Conservation (phyloP, 208 protist genomes). For the Trypanosoma brucei region DNA sequence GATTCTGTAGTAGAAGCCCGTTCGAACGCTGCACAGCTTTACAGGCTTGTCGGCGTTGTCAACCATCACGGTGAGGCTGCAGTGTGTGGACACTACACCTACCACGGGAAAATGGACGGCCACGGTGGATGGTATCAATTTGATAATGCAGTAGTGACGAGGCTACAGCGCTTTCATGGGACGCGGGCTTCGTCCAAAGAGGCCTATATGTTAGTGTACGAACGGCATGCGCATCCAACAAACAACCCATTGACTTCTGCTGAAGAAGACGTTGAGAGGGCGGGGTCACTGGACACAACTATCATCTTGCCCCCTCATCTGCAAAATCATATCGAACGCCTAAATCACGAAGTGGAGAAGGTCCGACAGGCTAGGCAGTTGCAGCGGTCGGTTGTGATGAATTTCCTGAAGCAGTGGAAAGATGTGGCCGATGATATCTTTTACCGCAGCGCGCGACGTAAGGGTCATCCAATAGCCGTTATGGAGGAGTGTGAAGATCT, state of each 20-base stretch:
- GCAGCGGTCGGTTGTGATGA: not conserved
- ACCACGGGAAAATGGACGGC: slow-evolving; percentile 45
- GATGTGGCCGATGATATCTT: slow-evolving; percentile 8
- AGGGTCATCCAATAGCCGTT: not conserved
- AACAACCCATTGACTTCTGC: not conserved
- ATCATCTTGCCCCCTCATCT: slow-evolving; percentile 10
- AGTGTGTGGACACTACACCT: slow-evolving; percentile 78
- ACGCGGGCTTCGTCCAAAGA: slow-evolving; percentile 36
- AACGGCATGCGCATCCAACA: slow-evolving; percentile 15
- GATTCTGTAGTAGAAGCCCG: not conserved
- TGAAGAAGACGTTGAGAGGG: not conserved
- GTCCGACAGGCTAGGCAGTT: slow-evolving; percentile 2
- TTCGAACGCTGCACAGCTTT: slow-evolving; percentile 13
- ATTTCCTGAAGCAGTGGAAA: slow-evolving; percentile 17
- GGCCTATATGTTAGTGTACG: slow-evolving; percentile 76
- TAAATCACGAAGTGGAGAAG: slow-evolving; percentile 15
- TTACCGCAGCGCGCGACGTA: not conserved
- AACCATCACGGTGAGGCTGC: slow-evolving; percentile 70
- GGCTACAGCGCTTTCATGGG: slow-evolving; percentile 38
- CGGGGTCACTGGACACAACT: not conserved
- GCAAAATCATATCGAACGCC: slow-evolving; percentile 9
- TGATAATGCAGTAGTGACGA: slow-evolving; percentile 63
- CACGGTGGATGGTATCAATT: slow-evolving; percentile 48
- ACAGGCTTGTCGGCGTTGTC: slow-evolving; percentile 66
- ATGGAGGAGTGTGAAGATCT: not conserved